Evolutionary conservation across 2,329 filamentous ascomycete species (phyloP).

Genomic region (Ophiostoma pallidulum): DNA sequence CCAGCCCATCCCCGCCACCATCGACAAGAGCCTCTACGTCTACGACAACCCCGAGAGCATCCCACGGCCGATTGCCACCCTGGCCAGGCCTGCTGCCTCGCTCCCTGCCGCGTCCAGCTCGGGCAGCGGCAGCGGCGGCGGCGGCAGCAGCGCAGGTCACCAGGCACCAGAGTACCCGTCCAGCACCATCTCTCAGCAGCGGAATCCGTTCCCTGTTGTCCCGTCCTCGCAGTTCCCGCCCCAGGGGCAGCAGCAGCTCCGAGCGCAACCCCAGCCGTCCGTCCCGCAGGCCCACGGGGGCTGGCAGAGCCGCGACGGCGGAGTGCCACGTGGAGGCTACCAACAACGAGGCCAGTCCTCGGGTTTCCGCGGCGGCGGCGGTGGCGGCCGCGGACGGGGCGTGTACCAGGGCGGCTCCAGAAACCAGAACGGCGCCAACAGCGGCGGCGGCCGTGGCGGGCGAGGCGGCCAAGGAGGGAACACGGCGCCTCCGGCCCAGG

Average conservation of each 20-base stretch:
- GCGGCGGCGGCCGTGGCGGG: background rate
- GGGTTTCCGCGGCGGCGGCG: slow-evolving; percentile 7
- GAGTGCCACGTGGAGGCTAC: slow-evolving; percentile 4
- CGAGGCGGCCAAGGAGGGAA: background rate
- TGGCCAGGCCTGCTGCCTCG: slow-evolving; percentile 20
- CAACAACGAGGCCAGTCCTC: slow-evolving; percentile 5
- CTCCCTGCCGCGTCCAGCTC: background rate
- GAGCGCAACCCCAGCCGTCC: slow-evolving; percentile 12
- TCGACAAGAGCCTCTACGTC: slow-evolving; percentile 97
- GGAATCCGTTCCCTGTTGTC: background rate
- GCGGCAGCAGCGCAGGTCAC: background rate
- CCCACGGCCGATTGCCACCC: slow-evolving; percentile 62
- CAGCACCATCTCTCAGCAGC: background rate
- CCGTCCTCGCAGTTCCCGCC: background rate
- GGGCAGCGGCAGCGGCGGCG: background rate
- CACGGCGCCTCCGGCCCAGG: background rate
- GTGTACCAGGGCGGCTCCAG: slow-evolving; percentile 5
- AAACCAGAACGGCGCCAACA: background rate
- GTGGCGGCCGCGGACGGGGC: slow-evolving; percentile 2
- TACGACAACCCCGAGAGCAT: slow-evolving; percentile 96
- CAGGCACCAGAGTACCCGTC: too few species aligned
- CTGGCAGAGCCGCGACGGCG: slow-evolving; percentile 13
- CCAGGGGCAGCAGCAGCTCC: slow-evolving; percentile 1
- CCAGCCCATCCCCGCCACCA: slow-evolving; percentile 83
- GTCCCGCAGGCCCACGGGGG: slow-evolving; percentile 16